Evolutionary conservation across 768 basidiomycete genomes (phyloP).

Genomic region (Leccinum subgranulosum): DNA sequence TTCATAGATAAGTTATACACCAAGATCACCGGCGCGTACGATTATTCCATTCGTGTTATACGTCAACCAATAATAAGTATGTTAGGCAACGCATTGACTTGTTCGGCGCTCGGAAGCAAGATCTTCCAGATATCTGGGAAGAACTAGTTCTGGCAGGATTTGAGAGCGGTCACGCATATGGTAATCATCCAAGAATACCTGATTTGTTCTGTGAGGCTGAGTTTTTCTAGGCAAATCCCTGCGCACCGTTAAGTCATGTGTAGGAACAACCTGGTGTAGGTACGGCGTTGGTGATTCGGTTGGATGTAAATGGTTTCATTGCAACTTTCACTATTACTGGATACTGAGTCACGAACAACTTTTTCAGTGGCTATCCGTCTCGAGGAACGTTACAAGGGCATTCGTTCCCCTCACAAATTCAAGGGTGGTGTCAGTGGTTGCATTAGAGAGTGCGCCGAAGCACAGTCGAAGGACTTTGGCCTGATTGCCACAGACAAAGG

Average conservation of each 20-base stretch:
- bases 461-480: constrained; percentile 73
- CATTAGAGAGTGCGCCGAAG: constrained; percentile 74
- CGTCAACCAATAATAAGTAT: background rate
- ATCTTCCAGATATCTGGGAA: constrained; percentile 67
- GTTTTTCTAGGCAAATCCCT: constrained; percentile 39
- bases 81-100: constrained; percentile 61
- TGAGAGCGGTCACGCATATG: constrained; percentile 76
- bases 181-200: constrained; percentile 31
- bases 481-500: constrained; percentile 76
- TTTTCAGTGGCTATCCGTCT: constrained; percentile 57
- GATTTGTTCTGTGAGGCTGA: background rate
- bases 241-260: constrained; percentile 76
- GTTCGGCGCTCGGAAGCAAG: constrained; percentile 68
- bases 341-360: background rate
- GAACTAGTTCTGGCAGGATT: constrained; percentile 63
- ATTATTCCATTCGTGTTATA: background rate
- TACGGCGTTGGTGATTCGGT: constrained; percentile 76
- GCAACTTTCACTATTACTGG: background rate
- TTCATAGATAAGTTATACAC: constrained; percentile 54
- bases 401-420: constrained; percentile 68
- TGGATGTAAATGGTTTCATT: constrained; percentile 33
- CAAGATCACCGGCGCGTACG: constrained; percentile 46
- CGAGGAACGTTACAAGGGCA: constrained; percentile 70
- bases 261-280: constrained; percentile 69
- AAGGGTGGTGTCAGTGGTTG: constrained; percentile 78